Evolutionary conservation across 768 basidiomycete species (phyloP), one percentile per base, ranked within the genome.

Genomic region (Termitomyces sp.): DNA sequence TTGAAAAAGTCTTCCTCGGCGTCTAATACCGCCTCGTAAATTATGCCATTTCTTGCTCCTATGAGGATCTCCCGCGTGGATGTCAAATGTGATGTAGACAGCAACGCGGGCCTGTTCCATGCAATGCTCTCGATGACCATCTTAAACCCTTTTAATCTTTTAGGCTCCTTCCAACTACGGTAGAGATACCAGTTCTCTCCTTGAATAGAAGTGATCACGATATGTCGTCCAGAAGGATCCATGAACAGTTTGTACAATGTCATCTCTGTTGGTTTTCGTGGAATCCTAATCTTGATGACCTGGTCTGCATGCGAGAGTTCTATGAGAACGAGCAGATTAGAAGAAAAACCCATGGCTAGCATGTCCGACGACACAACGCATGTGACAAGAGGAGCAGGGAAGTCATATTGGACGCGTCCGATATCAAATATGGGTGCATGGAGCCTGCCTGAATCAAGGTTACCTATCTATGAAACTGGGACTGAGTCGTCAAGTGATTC

Each of bases 131-230:
- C 92, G 62, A 98, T 89, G 66, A 91, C 80, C 78, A 93, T 87
- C 69, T 91, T 89, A 72, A 95, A 89, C 8, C 79, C 75, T 67
- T 91, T 89, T 53, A 98, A 76, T 44, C 81, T 87, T 44, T 84
- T 82, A 0, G 93, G 88, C 66, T 94, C 92, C 76, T 89, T 90
- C 84, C 88, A 89, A 9, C 82, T 80, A 53, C 82, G 79, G 66
- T 85, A 94, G 4, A 95, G 75, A 68, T 98, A 98, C 87, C 91
- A 98, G 60, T 93, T 95, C 68, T 99, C 95, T 51, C 94, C 94
- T 65, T 93, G 86, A 13, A 76, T 77, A 9, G 94, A 95, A 0
- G 93, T 91, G 53, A 96, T 80, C 42, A 98, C 73, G 50, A 96
- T 82, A 74, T 98, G 97, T 34, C 91, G 81, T 4, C 95, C 95